Evolutionary conservation across 257 asterid species (phyloP), one percentile per base, ranked within the genome.

Genomic region (Primulina eburnea): DNA sequence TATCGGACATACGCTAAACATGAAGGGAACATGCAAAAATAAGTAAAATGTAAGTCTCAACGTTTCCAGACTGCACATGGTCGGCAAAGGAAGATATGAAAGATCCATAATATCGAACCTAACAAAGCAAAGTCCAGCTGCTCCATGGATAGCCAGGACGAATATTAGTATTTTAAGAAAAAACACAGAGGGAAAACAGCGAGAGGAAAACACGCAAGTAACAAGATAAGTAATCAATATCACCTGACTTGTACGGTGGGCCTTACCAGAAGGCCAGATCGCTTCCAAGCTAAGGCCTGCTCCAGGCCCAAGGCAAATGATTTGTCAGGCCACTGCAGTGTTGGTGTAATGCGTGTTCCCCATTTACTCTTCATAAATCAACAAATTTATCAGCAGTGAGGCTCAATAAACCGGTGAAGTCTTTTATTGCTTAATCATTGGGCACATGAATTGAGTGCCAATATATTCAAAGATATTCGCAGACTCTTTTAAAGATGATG

Each of bases 201-300:
- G 33, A 32, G 37, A 17, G 11, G 6, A n/a, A 11, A n/a, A 21
- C 33, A 3, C 4, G 8, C 24, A 33, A 16, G 24, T 30, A 0
- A 33, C 12, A 14, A 37, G 18, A 35, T 2, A 20, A 38, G 32
- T 60, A 79, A 72, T 60, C 30, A 73, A 67, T 50, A 62, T 40
- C 72, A 94, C 99, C 97, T 89, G 74, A 89, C 72, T 72, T 91
- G 97, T 76, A 94, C 33, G 14, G 96, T 82, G 35, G 99, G 99
- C 75, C 96, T 83, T 77, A 83, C 82, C 92, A 94, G 81, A 80
- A 94, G 97, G 75, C 99, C 99, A 67, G 95, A 86, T 84, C 99
- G 88, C 90, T 87, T 90, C 99, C 99, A 94, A 77, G 95, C 97
- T 73, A 94, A 82, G 29, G 99, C 86, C 81, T 91, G 97, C 65